Percentiles rank a stretch among this genome's conserved stretches.
Evolutionary conservation across 2,329 filamentous ascomycete species (phyloP).

Genomic region (Calycina herbarum): DNA sequence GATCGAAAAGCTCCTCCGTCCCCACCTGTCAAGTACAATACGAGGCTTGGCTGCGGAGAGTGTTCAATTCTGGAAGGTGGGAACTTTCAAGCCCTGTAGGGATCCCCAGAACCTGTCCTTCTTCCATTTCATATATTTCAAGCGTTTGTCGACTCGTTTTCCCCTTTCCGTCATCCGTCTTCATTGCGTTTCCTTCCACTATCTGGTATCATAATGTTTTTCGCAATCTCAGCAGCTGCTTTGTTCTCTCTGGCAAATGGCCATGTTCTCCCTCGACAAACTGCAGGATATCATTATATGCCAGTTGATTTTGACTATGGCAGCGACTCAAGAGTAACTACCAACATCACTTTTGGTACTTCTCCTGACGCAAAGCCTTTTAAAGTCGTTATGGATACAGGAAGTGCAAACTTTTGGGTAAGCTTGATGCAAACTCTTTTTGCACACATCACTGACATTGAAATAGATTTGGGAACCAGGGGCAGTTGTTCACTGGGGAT

Average conservation of each 20-base stretch:
- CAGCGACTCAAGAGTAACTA: slow-evolving; percentile 20
- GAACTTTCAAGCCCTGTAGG: too few species aligned
- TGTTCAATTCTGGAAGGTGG: too few species aligned
- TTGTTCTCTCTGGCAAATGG: neutral
- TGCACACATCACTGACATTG: neutral
- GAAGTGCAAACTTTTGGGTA: slow-evolving; percentile 26
- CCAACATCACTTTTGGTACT: slow-evolving; percentile 23
- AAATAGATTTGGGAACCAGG: slow-evolving; percentile 20
- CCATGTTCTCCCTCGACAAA: neutral
- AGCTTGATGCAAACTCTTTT: neutral
- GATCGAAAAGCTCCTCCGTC: neutral
- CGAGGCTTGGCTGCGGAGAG: neutral
- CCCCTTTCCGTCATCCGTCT: neutral
- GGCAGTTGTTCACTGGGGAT: slow-evolving; percentile 25
- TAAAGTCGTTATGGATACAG: slow-evolving; percentile 25
- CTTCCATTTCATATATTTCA: neutral
- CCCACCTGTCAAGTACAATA: neutral
- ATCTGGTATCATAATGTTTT: neutral
- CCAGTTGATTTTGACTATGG: slow-evolving; percentile 25
- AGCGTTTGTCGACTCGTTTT: too few species aligned
- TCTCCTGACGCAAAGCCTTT: slow-evolving; percentile 15
- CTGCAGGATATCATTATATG: slow-evolving; percentile 19
- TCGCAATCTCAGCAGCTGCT: neutral
- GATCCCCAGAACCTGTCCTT: neutral
- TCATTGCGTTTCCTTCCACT: neutral